Conservation (phyloP, 164 flowering plant species). For the Vitis cinerea region DNA sequence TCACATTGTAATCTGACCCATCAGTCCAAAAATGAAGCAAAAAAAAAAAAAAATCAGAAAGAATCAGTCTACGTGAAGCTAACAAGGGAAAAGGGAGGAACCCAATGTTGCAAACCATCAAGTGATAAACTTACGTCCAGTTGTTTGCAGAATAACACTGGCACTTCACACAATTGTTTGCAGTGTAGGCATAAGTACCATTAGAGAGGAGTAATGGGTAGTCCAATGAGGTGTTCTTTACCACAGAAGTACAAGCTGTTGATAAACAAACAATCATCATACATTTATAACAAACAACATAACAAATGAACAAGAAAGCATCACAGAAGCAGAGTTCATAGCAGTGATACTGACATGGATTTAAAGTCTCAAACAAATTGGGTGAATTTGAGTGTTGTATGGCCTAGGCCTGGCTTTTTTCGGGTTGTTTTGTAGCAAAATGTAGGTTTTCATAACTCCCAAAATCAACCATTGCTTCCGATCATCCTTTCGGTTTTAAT, state of each 20-base stretch:
- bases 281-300: no score
- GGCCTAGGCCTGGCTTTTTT: no score
- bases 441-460: no score
- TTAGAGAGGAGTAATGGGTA: conserved; percentile 50
- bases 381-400: no score
- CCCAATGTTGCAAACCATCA: neutral
- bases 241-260: conserved; percentile 55
- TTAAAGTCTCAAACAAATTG: no score
- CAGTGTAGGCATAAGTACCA: conserved; percentile 56
- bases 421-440: no score
- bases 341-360: no score
- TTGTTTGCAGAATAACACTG: conserved; percentile 37
- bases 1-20: conserved; percentile 55
- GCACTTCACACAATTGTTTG: conserved; percentile 65
- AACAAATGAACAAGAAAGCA: no score
- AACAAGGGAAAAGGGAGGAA: neutral
- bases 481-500: no score
- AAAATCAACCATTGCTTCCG: no score
- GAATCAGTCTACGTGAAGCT: neutral
- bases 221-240: conserved; percentile 43
- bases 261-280: no score
- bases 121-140: conserved; percentile 45
- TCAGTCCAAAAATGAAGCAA: neutral
- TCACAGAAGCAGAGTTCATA: no score
- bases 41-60: neutral